These are phyloP conservation scores for Amauroascus niger DNA, from an alignment of 2,329 filamentous ascomycete species.

Conservation along the genomic window DNA sequence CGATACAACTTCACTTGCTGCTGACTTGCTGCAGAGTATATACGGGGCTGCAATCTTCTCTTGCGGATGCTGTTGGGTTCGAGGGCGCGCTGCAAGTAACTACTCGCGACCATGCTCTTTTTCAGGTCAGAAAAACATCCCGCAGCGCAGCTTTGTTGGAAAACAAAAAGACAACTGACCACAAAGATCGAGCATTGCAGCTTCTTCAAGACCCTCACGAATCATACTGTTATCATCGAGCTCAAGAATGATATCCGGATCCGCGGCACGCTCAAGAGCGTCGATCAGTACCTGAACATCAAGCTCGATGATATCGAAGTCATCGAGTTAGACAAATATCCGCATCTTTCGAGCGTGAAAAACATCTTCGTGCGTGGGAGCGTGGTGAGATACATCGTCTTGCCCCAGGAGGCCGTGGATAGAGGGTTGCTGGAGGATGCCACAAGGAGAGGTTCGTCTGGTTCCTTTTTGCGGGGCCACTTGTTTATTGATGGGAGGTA, in stretches of 20 bases:
- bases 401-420: slow-evolving; percentile 73
- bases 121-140: slow-evolving; percentile 39
- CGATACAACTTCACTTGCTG: no score
- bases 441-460: slow-evolving; percentile 63
- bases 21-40: no score
- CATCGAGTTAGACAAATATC: slow-evolving; percentile 86
- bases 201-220: slow-evolving; percentile 98
- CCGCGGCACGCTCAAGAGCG: slow-evolving; percentile 86
- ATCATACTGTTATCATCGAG: slow-evolving; percentile 94
- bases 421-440: slow-evolving; percentile 82
- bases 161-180: no score
- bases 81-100: no score
- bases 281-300: slow-evolving; percentile 98
- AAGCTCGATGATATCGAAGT: slow-evolving; percentile 94
- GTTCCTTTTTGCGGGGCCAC: neutral
- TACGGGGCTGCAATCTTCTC: no score
- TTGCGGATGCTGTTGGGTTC: no score
- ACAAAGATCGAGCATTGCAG: slow-evolving; percentile 36
- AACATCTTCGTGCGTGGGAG: slow-evolving; percentile 93
- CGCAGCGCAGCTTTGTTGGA: no score
- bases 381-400: slow-evolving; percentile 84
- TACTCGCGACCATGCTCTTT: slow-evolving; percentile 46
- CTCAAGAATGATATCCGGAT: slow-evolving; percentile 99
- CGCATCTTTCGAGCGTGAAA: slow-evolving; percentile 82
- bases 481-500: slow-evolving; percentile 9